Base-by-base conservation (phyloP, 2,329 filamentous ascomycete genomes). In the Aspergillus tubingensis region DNA sequence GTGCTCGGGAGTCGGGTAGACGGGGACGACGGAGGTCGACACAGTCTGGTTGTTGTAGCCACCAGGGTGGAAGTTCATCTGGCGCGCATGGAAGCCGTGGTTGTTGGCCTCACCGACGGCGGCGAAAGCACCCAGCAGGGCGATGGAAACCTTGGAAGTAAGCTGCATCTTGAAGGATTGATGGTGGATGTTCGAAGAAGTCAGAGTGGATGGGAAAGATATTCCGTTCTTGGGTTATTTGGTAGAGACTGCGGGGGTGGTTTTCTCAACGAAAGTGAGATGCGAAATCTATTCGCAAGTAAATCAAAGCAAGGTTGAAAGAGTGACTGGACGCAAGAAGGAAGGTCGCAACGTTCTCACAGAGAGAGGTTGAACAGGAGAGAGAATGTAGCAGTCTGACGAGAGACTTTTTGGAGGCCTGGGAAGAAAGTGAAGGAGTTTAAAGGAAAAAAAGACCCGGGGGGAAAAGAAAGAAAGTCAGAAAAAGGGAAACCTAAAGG, bases 81-180 rank as follows among this genome's bases (percentile, higher is more conserved):
- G 58, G 61, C 69, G 72, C 53, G 67, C 68, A 38, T 67, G 67
- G 25, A 67, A 64, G 51, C 61, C 67, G 43, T 73, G 67, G 57
- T 67, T 65, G 43, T 65, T 67, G 54, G 77, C 76, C 60, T 77
- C 71, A 50, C 70, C 69, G 38, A 74, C 54, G 38, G 74, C 70
- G 57, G 73, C 76, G 57, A 78, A 65, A 52, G 72, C 70, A 25
- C 72, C 73, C 54, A 77, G 65, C 50, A 77, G 66, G 58, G 70
- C 72, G 57, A 77, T 44, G 44, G 74, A 72, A 62, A 74, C 43
- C 63, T 75, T 77, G 70, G 67, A 68, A 54, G 71, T 63, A 63
- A 77, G 68, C 52, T 74, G 72, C 77, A 79, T 79, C 44, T 58
- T 73, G 56, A 36, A 38, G 70, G 76, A 79, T 79, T 49, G 61